Base-by-base conservation (phyloP, 192 early-diverging fungal species). In the Backusella luteola region DNA sequence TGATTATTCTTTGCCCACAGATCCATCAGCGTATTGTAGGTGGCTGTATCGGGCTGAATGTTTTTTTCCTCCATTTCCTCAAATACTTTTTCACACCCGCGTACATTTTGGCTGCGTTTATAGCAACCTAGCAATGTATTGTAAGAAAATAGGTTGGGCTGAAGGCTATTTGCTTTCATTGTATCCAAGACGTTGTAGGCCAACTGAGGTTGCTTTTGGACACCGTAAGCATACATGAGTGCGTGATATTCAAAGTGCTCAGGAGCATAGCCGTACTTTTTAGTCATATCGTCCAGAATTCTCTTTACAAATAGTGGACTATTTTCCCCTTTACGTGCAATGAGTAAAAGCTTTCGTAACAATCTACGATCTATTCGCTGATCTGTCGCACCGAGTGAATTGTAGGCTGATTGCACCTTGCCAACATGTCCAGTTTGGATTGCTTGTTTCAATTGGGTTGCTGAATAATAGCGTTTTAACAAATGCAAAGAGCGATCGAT, bases 131-230 rank as follows among this genome's bases (percentile, higher is more conserved):
- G 68, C 17, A 86, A 39, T 4, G 74, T 78, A 52, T 79, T 80
- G 35, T 81, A 84, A 21, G 85, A 82, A 29, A 70, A 75, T 35
- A 71, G 19, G 53, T 77, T 81, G 12, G 83, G 83, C 6, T 67
- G 19, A 5, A 82, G 8, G n/a, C 52, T 76, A 9, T 42, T 17
- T 29, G 26, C 9, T 34, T 26, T 9, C 83, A 86, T 84, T 17
- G 73, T 67, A 19, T 34, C 52, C 8, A 86, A 73, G 0, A 86
- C 66, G 19, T 53, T 14, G 39, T 76, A 39, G 14, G 80, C 80
- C 38, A 79, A 63, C 1, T 74, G 21, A 35, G 72, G 69, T 19
- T 73, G 66, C 15, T 66, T 21, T 15, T 83, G 77, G 2, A 79
- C 38, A 26, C 81, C 70, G 29, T 76, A 70, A 17, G 66, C 46